phyloP scores from a whole-genome alignment of 805 yeast species.

The Kodamaea laetipori region DNA sequence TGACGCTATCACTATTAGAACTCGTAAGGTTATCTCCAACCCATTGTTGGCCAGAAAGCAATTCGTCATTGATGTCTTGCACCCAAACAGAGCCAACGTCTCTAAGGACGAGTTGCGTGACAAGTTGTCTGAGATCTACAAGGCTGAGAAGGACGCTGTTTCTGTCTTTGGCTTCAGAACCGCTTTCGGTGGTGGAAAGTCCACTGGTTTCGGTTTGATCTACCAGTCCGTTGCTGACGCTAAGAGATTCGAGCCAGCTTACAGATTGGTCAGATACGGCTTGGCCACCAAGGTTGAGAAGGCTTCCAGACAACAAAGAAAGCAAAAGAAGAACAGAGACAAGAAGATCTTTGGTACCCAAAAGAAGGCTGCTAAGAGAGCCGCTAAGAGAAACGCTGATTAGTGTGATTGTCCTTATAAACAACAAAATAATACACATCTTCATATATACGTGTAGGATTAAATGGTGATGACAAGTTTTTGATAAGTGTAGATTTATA shows the following conservation, averaged over 20 bases:
- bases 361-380: conserved; percentile 87
- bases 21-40: conserved; percentile 99
- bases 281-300: conserved; percentile 94
- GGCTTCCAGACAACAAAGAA: conserved; percentile 99
- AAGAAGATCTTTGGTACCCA: conserved; percentile 99
- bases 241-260: conserved; percentile 97
- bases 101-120: conserved; percentile 99
- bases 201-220: conserved; percentile 98
- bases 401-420: conserved; percentile 34
- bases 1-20: conserved; percentile 99
- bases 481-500: not conserved
- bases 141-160: conserved; percentile 89
- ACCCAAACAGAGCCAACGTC: conserved; percentile 99
- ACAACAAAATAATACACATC: conserved; percentile 7
- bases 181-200: conserved; percentile 99
- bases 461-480: too few species aligned
- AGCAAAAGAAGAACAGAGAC: conserved; percentile 99
- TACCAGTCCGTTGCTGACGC: conserved; percentile 98
- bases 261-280: conserved; percentile 99
- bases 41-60: conserved; percentile 99
- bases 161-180: conserved; percentile 99
- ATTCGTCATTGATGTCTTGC: conserved; percentile 98
- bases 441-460: conserved; percentile 1
- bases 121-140: conserved; percentile 84
- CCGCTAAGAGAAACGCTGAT: conserved; percentile 89